Percentiles rank a stretch among this genome's conserved stretches.
These are phyloP conservation scores for Aureobasidium sp. DNA, from an alignment of 2,329 filamentous ascomycete species.

Conservation along the genomic window DNA sequence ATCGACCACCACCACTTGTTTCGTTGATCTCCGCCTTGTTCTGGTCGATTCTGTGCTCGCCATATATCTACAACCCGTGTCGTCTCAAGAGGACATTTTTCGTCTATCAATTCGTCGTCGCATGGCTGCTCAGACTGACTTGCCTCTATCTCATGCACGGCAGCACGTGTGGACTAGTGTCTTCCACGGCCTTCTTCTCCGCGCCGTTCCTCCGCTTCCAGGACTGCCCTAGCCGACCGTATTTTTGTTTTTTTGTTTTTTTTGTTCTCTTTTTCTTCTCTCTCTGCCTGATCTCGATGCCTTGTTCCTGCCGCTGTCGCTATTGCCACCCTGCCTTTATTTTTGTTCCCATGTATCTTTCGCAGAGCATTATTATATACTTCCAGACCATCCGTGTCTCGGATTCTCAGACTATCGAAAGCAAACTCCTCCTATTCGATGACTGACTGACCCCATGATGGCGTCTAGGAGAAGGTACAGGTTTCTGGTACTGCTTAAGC, in stretches of 20 bases:
- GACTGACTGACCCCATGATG: background rate
- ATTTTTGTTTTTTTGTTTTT: background rate
- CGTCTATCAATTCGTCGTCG: background rate
- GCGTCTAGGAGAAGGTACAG: background rate
- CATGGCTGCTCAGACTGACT: background rate
- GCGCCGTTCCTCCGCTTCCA: background rate
- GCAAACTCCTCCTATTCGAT: background rate
- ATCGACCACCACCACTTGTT: background rate
- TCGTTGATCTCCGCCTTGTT: background rate
- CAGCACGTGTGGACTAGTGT: background rate
- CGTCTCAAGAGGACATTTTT: background rate
- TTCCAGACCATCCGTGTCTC: background rate
- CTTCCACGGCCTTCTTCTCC: constrained; percentile 11
- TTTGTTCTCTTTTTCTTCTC: background rate
- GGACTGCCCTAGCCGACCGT: background rate
- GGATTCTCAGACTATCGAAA: background rate
- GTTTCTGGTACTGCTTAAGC: background rate
- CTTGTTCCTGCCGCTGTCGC: background rate
- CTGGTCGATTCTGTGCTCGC: background rate
- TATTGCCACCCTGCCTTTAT: background rate
- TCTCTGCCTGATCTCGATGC: background rate
- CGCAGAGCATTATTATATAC: too few species aligned
- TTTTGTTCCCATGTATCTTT: background rate
- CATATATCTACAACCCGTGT: background rate
- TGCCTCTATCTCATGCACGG: background rate